A percentile compares a stretch with the other conserved stretches of the same genome.
Conservation (phyloP, 257 asterid genomes). For the Ehretia macrophylla region DNA sequence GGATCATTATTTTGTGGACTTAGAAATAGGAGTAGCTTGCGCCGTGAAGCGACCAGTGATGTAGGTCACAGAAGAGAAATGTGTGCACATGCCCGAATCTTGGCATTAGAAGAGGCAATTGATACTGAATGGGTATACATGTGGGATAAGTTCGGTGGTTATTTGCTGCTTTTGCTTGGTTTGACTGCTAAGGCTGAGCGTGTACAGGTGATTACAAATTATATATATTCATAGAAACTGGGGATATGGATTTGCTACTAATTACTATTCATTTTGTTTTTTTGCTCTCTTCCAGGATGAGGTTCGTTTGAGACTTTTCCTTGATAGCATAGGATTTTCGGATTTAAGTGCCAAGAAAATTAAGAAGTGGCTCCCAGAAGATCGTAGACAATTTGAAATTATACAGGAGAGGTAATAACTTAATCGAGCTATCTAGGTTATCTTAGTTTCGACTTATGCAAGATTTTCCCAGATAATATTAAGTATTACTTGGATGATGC, state of each 20-base stretch:
- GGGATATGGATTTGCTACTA: conserved; percentile 15
- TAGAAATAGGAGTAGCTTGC: conserved; percentile 53
- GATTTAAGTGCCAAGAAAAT: conserved; percentile 97
- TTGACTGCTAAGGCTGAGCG: conserved; percentile 98
- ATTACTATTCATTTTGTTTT: background rate
- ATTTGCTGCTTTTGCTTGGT: conserved; percentile 94
- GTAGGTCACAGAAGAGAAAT: conserved; percentile 89
- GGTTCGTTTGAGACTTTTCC: conserved; percentile 91
- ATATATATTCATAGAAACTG: conserved; percentile 14
- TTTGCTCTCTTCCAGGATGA: conserved; percentile 58
- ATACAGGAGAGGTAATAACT: conserved; percentile 86
- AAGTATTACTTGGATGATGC: conserved; percentile 20
- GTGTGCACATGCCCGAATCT: conserved; percentile 99
- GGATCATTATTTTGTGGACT: conserved; percentile 71
- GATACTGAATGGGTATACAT: conserved; percentile 99
- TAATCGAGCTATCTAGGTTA: background rate
- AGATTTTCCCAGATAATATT: background rate
- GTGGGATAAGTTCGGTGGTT: conserved; percentile 99
- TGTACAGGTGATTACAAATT: conserved; percentile 69
- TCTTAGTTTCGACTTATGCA: background rate
- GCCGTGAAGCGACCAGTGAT: conserved; percentile 71
- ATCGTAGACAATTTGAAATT: conserved; percentile 87
- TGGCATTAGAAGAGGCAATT: conserved; percentile 96
- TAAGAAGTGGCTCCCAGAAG: conserved; percentile 98
- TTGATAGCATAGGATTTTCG: conserved; percentile 95